Evolutionary conservation across 345 rosid species (phyloP).

Genomic region (Chamaenerion angustifolium): DNA sequence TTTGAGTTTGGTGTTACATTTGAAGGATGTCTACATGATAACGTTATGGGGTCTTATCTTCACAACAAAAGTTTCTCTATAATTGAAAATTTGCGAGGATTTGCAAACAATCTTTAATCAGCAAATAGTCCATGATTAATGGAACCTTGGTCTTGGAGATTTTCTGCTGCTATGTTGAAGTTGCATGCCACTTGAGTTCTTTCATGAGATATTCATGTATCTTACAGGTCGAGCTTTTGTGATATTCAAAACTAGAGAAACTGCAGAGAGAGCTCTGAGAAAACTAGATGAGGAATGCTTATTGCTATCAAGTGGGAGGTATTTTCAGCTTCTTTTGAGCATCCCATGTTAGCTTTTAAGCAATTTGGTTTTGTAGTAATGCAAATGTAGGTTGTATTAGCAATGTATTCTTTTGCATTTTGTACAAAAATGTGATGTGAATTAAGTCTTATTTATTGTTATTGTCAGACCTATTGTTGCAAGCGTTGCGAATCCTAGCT

Average conservation of each 20-base stretch:
- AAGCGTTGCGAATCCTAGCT: slow-evolving; percentile 32
- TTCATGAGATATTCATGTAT: not conserved
- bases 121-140: too few relatives aligned
- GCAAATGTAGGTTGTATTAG: slow-evolving; percentile 2
- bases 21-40: too few relatives aligned
- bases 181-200: not conserved
- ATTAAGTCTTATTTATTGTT: not conserved
- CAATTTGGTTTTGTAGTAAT: too few relatives aligned
- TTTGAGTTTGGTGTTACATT: too few relatives aligned
- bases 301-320: slow-evolving; percentile 70
- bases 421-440: not conserved
- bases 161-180: not conserved
- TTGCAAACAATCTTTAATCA: too few relatives aligned
- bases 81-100: too few relatives aligned
- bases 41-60: too few relatives aligned
- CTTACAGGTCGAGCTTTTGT: slow-evolving; percentile 62
- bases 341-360: too few relatives aligned
- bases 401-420: too few relatives aligned
- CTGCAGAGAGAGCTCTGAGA: slow-evolving; percentile 34
- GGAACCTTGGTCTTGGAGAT: too few relatives aligned
- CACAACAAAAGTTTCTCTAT: too few relatives aligned
- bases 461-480: slow-evolving; percentile 63
- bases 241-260: slow-evolving; percentile 51
- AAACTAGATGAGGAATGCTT: slow-evolving; percentile 51
- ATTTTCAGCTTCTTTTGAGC: slow-evolving; percentile 1